phyloP scores from a whole-genome alignment of 2,329 filamentous ascomycete species.

The Colletotrichum liriopes region DNA sequence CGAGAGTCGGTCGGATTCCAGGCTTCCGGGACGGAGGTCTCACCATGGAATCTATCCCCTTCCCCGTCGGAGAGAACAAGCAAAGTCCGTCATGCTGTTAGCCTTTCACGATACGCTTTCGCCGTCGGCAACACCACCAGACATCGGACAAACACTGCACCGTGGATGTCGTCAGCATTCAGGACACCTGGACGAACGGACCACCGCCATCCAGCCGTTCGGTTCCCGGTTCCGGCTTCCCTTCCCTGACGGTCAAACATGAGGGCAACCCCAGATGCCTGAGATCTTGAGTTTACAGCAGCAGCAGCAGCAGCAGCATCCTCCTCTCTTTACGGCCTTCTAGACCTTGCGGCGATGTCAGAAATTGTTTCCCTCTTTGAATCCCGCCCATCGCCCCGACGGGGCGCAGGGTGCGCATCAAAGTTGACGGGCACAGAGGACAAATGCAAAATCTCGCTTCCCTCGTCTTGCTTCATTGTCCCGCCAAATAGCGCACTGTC shows the following conservation, averaged over 20 bases:
- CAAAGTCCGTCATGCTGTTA: background rate
- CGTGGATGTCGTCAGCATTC: background rate
- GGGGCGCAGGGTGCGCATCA: background rate
- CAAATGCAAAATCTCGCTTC: background rate
- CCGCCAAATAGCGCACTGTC: constrained; percentile 1
- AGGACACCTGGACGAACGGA: background rate
- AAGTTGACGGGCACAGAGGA: background rate
- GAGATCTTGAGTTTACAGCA: background rate
- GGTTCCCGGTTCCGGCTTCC: constrained; percentile 10
- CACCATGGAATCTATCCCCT: background rate
- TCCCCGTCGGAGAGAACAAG: no score
- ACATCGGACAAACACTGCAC: constrained; percentile 1
- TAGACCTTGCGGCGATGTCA: background rate
- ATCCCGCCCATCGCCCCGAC: background rate
- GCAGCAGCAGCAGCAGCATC: no score
- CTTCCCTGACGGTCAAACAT: background rate
- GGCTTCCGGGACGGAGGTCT: background rate
- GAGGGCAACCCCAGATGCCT: background rate
- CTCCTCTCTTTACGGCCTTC: no score
- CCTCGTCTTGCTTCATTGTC: background rate
- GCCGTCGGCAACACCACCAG: background rate
- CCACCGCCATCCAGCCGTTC: constrained; percentile 8
- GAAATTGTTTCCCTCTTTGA: background rate
- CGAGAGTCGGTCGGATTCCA: no score
- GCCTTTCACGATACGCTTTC: background rate